Conservation (phyloP, 2,329 filamentous ascomycete genomes). For the Alternaria ethzedia region DNA sequence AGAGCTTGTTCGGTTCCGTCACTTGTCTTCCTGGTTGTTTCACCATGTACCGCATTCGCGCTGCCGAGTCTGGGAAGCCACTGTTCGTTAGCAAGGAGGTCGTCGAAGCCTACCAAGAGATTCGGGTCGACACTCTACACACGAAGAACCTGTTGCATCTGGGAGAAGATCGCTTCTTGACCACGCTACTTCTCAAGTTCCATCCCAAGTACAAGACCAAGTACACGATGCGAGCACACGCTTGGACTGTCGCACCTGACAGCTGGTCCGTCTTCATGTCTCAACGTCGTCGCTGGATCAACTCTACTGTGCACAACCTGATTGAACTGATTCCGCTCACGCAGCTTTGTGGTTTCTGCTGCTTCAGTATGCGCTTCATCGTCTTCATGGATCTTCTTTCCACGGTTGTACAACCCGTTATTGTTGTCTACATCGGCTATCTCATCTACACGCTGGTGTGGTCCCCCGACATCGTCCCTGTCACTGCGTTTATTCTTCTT, state of each 20-base stretch:
- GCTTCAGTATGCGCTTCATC: slow-evolving; percentile 98
- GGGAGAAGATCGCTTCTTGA: slow-evolving; percentile 96
- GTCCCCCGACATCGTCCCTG: slow-evolving; percentile 70
- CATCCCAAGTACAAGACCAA: slow-evolving; percentile 98
- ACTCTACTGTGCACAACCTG: slow-evolving; percentile 97
- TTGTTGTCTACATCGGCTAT: slow-evolving; percentile 87
- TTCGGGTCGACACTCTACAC: slow-evolving; percentile 95
- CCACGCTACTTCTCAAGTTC: slow-evolving; percentile 89
- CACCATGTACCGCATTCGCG: slow-evolving; percentile 97
- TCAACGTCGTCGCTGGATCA: slow-evolving; percentile 99
- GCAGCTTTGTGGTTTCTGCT: slow-evolving; percentile 98
- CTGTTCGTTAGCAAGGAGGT: slow-evolving; percentile 95
- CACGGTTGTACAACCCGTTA: slow-evolving; percentile 90
- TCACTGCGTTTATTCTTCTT: slow-evolving; percentile 87
- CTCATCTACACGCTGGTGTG: slow-evolving; percentile 76
- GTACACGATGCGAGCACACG: slow-evolving; percentile 89
- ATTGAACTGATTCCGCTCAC: slow-evolving; percentile 92
- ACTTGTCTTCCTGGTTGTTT: slow-evolving; percentile 99
- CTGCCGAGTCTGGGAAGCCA: slow-evolving; percentile 92
- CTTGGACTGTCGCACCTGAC: slow-evolving; percentile 97
- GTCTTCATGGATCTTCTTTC: slow-evolving; percentile 93
- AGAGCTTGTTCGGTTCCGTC: slow-evolving; percentile 94
- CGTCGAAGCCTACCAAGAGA: slow-evolving; percentile 84
- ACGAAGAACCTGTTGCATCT: slow-evolving; percentile 98
- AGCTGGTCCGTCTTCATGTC: slow-evolving; percentile 94